Percentiles rank a stretch among this genome's conserved stretches.
These are phyloP conservation scores for Cadophora malorum DNA, from an alignment of 2,329 filamentous ascomycete genomes.

Conservation along the genomic window DNA sequence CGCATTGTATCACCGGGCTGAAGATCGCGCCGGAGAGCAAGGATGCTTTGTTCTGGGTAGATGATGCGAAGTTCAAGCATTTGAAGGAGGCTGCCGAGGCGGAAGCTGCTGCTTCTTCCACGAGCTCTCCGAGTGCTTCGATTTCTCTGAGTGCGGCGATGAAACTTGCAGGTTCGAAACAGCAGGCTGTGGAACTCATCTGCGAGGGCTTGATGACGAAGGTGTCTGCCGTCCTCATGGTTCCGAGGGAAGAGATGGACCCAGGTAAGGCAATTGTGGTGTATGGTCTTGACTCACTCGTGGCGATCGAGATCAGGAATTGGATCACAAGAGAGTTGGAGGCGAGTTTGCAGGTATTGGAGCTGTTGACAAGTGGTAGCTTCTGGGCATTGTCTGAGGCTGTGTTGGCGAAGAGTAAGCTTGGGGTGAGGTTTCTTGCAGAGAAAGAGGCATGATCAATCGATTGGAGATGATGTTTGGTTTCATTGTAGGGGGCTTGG, in stretches of 20 bases:
- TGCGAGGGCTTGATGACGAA: slow-evolving; percentile 52
- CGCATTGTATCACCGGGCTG: slow-evolving; percentile 40
- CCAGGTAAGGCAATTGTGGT: slow-evolving; percentile 43
- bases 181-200: slow-evolving; percentile 41
- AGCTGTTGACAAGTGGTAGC: slow-evolving; percentile 36
- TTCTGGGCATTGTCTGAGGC: slow-evolving; percentile 40
- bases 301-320: slow-evolving; percentile 44
- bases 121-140: not conserved
- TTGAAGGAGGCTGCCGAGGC: slow-evolving; percentile 22
- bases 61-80: slow-evolving; percentile 37
- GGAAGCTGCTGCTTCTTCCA: slow-evolving; percentile 10
- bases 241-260: slow-evolving; percentile 55
- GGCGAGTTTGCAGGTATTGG: slow-evolving; percentile 40
- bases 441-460: slow-evolving; percentile 17
- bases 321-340: slow-evolving; percentile 48
- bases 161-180: slow-evolving; percentile 30
- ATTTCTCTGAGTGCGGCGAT: slow-evolving; percentile 29
- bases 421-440: slow-evolving; percentile 22
- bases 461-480: not conserved
- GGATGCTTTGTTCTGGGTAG: slow-evolving; percentile 41
- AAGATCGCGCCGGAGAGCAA: slow-evolving; percentile 25
- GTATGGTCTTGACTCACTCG: slow-evolving; percentile 44
- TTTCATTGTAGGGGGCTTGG: not conserved
- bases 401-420: slow-evolving; percentile 41
- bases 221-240: slow-evolving; percentile 54